Percentiles rank a stretch among this genome's conserved stretches.
phyloP scores from a whole-genome alignment of 2,329 filamentous ascomycete species.

The Calonectria leucothoes region DNA sequence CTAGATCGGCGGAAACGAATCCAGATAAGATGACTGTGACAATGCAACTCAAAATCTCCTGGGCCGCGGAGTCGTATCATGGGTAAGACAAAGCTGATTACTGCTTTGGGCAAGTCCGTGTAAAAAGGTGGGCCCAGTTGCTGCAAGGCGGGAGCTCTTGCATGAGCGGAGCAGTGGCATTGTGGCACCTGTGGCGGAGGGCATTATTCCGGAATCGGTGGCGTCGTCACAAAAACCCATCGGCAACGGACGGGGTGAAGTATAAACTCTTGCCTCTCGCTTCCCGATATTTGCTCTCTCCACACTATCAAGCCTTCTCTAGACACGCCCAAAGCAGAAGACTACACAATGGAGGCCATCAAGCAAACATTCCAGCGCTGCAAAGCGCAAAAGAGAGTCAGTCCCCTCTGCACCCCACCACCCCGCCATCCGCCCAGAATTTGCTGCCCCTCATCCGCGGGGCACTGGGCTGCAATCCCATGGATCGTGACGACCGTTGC shows the following conservation, averaged over 20 bases:
- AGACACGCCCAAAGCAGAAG: conserved; percentile 4
- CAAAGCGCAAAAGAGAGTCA: conserved; percentile 69
- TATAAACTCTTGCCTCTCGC: conserved; percentile 16
- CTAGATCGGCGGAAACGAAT: background rate
- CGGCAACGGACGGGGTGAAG: background rate
- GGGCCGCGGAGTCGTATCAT: background rate
- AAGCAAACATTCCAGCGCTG: conserved; percentile 70
- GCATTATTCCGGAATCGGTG: conserved; percentile 46
- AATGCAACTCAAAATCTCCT: background rate
- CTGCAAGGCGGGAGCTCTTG: conserved; percentile 40
- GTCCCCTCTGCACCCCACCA: conserved; percentile 39
- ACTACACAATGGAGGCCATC: conserved; percentile 64
- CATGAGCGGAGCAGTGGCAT: conserved; percentile 35
- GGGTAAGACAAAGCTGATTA: conserved; percentile 24
- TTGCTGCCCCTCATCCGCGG: conserved; percentile 44
- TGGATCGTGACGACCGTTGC: background rate
- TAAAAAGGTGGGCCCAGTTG: conserved; percentile 25
- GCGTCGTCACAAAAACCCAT: conserved; percentile 25
- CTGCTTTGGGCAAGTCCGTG: conserved; percentile 45
- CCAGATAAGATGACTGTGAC: background rate
- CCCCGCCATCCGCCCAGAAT: conserved; percentile 11
- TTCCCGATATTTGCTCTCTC: conserved; percentile 1
- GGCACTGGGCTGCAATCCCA: conserved; percentile 25
- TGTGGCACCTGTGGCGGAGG: conserved; percentile 40
- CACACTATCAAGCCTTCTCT: background rate